These are phyloP conservation scores for Lolium perenne DNA, from an alignment of 176 grass and related monocot genomes.

Conservation along the genomic window DNA sequence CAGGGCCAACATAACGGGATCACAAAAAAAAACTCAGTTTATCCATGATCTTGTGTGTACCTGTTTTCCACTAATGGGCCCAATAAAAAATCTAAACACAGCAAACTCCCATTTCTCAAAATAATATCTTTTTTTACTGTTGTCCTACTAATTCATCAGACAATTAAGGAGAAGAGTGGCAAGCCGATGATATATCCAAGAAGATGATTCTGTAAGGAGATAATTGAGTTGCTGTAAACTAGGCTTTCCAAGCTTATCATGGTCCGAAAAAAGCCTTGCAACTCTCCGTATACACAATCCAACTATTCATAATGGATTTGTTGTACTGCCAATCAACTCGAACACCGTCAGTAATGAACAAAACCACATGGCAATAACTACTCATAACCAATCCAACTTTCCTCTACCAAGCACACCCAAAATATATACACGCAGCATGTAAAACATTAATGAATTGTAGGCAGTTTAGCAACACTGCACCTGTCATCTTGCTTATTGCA, in stretches of 20 bases:
- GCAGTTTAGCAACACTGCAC: neutral
- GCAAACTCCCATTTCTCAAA: neutral
- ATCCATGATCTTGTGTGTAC: neutral
- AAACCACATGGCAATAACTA: neutral
- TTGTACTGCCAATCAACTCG: neutral
- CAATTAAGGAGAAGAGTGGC: neutral
- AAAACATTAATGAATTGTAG: neutral
- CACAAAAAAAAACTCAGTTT: neutral
- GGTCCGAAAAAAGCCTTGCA: neutral
- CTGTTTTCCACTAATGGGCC: neutral
- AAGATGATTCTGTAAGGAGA: neutral
- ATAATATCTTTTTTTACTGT: neutral
- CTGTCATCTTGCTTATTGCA: neutral
- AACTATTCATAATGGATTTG: slow-evolving; percentile 6
- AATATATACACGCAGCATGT: neutral
- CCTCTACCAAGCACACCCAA: neutral
- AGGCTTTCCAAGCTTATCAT: neutral
- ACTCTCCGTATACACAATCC: neutral
- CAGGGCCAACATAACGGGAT: neutral
- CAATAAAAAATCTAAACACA: neutral
- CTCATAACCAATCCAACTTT: neutral
- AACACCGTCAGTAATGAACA: slow-evolving; percentile 3
- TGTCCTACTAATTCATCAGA: neutral
- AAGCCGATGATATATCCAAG: neutral
- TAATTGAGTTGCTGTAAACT: neutral